These are phyloP conservation scores for Candida hispaniensis DNA, from an alignment of 805 yeast species.

Conservation along the genomic window DNA sequence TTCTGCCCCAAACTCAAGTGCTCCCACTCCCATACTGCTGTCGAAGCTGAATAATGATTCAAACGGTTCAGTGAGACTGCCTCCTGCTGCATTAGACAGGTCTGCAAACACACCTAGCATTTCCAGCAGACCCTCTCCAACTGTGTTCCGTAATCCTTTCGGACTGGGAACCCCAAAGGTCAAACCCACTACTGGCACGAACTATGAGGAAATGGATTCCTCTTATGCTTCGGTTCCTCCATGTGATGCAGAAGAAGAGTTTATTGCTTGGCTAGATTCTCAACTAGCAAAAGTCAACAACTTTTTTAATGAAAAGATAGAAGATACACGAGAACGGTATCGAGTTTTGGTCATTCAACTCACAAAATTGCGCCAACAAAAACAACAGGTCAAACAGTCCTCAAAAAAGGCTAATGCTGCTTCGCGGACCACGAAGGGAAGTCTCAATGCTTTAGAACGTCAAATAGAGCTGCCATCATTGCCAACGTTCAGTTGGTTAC, in stretches of 20 bases:
- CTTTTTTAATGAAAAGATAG: constrained; percentile 53
- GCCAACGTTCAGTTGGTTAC: constrained; percentile 10
- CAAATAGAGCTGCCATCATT: constrained; percentile 15
- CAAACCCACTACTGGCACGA: constrained; percentile 4
- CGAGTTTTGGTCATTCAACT: constrained; percentile 58
- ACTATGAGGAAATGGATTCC: constrained; percentile 8
- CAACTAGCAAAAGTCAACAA: constrained; percentile 50
- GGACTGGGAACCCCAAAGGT: constrained; percentile 11
- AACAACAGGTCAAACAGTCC: constrained; percentile 12
- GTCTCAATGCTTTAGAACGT: constrained; percentile 12
- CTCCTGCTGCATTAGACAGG: constrained; percentile 5
- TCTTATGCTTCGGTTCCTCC: constrained; percentile 4
- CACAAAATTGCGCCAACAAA: constrained; percentile 48
- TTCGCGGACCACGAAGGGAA: constrained; percentile 17
- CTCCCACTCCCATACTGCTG: constrained; percentile 8
- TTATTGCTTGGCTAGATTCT: constrained; percentile 54
- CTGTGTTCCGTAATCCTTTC: constrained; percentile 1
- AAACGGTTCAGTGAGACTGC: constrained; percentile 3
- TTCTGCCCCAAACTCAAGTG: too few relatives aligned
- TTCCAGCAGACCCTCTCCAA: neutral
- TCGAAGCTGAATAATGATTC: constrained; percentile 3
- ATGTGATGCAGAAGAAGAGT: constrained; percentile 35
- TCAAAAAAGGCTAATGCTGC: constrained; percentile 20
- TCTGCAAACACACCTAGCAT: neutral
- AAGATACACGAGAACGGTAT: constrained; percentile 48